These are phyloP conservation scores for Psidium guajava DNA, from an alignment of 345 rosid genomes.

Conservation along the genomic window DNA sequence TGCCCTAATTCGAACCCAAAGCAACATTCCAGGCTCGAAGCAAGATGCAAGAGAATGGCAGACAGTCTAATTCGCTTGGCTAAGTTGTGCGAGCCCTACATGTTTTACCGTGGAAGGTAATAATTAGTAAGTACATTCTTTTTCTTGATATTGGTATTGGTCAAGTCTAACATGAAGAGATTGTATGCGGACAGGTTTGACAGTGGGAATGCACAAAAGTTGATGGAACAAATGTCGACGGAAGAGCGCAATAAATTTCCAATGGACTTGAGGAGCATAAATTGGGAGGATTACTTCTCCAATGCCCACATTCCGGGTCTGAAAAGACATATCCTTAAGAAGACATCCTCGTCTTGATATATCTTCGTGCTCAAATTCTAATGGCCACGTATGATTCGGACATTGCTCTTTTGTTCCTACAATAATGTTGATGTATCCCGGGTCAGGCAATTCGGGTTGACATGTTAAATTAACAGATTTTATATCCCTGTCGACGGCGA, in stretches of 20 bases:
- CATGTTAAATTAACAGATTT: too few relatives aligned
- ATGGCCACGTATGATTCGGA: too few relatives aligned
- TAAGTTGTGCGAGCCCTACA: constrained; percentile 1
- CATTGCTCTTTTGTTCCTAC: neutral
- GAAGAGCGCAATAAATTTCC: constrained; percentile 23
- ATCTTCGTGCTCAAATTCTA: too few relatives aligned
- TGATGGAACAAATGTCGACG: constrained; percentile 11
- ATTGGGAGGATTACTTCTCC: constrained; percentile 25
- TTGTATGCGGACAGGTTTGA: constrained; percentile 18
- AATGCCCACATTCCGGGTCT: constrained; percentile 20
- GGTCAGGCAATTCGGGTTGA: too few relatives aligned
- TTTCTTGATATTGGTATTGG: neutral
- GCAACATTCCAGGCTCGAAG: neutral
- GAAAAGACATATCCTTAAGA: neutral
- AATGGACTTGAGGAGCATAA: constrained; percentile 13
- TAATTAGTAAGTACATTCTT: neutral
- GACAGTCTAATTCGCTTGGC: neutral
- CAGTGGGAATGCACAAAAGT: constrained; percentile 8
- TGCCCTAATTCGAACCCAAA: neutral
- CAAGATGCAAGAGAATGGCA: neutral
- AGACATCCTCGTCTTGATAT: neutral
- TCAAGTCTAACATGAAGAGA: neutral
- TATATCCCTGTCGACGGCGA: too few relatives aligned
- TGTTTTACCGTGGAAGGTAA: constrained; percentile 6
- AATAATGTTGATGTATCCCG: neutral